phyloP scores from a whole-genome alignment of 2,329 filamentous ascomycete genomes.

The Cladobotryum protrusum region DNA sequence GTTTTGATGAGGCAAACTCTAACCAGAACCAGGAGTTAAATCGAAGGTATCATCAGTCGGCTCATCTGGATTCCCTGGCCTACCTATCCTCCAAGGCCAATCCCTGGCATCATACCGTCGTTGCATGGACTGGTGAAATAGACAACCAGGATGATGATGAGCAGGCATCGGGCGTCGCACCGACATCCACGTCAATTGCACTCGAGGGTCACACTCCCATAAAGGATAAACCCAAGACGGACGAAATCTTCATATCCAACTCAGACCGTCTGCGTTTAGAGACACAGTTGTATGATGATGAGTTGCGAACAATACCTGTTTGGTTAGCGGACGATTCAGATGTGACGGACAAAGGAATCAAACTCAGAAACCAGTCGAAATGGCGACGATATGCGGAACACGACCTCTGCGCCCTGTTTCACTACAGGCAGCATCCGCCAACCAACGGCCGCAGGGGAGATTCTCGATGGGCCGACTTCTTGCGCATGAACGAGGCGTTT shows the following conservation, averaged over 20 bases:
- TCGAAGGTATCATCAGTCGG: slow-evolving; percentile 73
- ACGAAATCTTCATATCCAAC: slow-evolving; percentile 38
- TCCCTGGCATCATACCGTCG: slow-evolving; percentile 82
- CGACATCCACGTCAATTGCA: slow-evolving; percentile 3
- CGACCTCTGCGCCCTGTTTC: slow-evolving; percentile 85
- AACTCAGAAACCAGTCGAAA: slow-evolving; percentile 70
- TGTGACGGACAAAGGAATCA: slow-evolving; percentile 40
- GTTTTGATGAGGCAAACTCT: background rate
- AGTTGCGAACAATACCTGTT: slow-evolving; percentile 74
- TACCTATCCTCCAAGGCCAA: slow-evolving; percentile 70
- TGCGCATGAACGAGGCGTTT: slow-evolving; percentile 84
- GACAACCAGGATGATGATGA: slow-evolving; percentile 24
- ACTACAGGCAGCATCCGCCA: slow-evolving; percentile 90
- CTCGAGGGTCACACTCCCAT: background rate
- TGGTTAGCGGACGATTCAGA: slow-evolving; percentile 82
- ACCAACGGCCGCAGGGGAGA: slow-evolving; percentile 74
- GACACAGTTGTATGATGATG: slow-evolving; percentile 62
- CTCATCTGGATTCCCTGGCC: slow-evolving; percentile 82
- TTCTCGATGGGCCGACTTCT: slow-evolving; percentile 86
- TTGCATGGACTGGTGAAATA: slow-evolving; percentile 92
- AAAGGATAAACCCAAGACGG: background rate
- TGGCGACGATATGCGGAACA: slow-evolving; percentile 89
- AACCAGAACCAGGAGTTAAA: background rate
- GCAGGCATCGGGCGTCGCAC: background rate
- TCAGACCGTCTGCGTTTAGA: slow-evolving; percentile 68